phyloP scores from a whole-genome alignment of 164 flowering plant genomes.

The Aristolochia fimbriata region DNA sequence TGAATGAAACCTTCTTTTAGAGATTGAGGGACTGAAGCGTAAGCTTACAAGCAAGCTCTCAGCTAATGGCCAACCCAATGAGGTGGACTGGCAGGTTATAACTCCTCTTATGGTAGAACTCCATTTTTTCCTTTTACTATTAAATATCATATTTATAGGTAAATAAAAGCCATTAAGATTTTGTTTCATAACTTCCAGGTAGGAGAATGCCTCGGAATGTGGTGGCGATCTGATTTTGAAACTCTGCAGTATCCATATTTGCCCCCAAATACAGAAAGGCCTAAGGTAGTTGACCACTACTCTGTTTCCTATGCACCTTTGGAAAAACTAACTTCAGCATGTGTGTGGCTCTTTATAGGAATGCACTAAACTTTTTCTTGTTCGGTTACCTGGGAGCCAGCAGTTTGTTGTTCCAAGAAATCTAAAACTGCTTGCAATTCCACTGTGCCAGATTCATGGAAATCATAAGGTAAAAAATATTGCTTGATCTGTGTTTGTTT shows the following conservation, averaged over 20 bases:
- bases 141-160: not conserved
- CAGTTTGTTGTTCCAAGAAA: slow-evolving; percentile 54
- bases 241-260: slow-evolving; percentile 43
- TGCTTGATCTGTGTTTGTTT: not conserved
- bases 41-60: slow-evolving; percentile 63
- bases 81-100: slow-evolving; percentile 57
- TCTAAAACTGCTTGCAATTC: slow-evolving; percentile 62
- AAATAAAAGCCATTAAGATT: no score
- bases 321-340: not conserved
- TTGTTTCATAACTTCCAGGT: slow-evolving; percentile 26
- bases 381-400: slow-evolving; percentile 41
- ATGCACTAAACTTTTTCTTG: slow-evolving; percentile 66
- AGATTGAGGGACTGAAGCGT: slow-evolving; percentile 53
- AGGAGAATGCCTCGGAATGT: slow-evolving; percentile 75
- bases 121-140: not conserved
- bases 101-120: not conserved
- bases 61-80: slow-evolving; percentile 18
- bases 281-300: slow-evolving; percentile 34
- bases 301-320: slow-evolving; percentile 1
- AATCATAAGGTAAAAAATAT: slow-evolving; percentile 39
- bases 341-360: slow-evolving; percentile 32
- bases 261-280: slow-evolving; percentile 39
- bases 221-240: slow-evolving; percentile 82
- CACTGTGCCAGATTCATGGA: slow-evolving; percentile 53
- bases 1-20: slow-evolving; percentile 19